phyloP scores from a whole-genome alignment of 768 basidiomycete species.

The Strobilomyces echinocephalus region DNA sequence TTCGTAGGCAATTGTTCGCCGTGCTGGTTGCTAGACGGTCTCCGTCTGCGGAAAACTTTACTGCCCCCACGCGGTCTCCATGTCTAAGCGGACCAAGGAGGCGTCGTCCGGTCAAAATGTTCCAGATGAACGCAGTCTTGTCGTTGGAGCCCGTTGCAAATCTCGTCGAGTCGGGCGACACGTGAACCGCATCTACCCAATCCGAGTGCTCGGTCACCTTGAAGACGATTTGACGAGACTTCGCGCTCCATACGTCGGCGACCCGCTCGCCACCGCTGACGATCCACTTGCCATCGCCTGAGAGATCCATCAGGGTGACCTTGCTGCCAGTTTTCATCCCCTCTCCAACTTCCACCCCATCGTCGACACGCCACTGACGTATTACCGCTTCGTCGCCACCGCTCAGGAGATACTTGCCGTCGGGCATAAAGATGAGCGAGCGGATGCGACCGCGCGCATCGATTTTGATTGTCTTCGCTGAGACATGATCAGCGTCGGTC shows the following conservation, averaged over 20 bases:
- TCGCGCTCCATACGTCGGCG: neutral
- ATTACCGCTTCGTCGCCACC: neutral
- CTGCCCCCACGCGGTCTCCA: neutral
- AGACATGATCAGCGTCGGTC: neutral
- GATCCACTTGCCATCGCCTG: conserved; percentile 1
- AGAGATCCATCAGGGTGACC: neutral
- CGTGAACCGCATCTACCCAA: neutral
- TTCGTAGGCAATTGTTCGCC: neutral
- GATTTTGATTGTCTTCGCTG: neutral
- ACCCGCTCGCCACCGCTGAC: neutral
- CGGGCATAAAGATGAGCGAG: neutral
- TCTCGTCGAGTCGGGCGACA: neutral
- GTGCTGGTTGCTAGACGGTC: neutral
- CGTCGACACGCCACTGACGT: neutral
- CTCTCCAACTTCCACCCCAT: neutral
- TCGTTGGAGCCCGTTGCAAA: neutral
- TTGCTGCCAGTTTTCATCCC: neutral
- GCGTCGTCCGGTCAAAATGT: neutral
- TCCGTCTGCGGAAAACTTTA: neutral
- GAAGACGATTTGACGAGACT: neutral
- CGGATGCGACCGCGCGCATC: neutral
- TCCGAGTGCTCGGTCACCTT: neutral
- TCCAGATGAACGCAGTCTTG: neutral
- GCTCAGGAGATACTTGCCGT: neutral
- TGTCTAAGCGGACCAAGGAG: conserved; percentile 7